Percentiles rank a stretch among this genome's conserved stretches.
phyloP scores from a whole-genome alignment of 345 rosid species.

The Draba incana region DNA sequence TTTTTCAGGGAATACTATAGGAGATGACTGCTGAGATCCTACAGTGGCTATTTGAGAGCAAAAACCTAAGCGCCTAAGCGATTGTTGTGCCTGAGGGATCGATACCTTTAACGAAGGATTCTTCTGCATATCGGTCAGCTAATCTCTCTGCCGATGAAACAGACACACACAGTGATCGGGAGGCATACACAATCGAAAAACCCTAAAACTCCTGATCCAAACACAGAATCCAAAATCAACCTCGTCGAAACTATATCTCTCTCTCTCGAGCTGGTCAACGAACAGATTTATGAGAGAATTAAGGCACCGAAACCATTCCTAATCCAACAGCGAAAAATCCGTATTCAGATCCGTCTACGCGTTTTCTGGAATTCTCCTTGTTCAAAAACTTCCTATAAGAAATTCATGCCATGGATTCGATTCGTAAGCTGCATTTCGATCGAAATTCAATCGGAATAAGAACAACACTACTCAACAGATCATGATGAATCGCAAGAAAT shows the following conservation, averaged over 20 bases:
- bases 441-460: constrained; percentile 17
- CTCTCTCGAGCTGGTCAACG: constrained; percentile 34
- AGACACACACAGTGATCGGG: constrained; percentile 30
- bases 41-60: constrained; percentile 67
- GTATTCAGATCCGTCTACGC: constrained; percentile 37
- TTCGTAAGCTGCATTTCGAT: constrained; percentile 27
- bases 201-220: constrained; percentile 30
- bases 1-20: constrained; percentile 87
- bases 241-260: background rate
- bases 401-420: constrained; percentile 6
- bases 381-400: constrained; percentile 11
- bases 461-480: constrained; percentile 27
- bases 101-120: constrained; percentile 38
- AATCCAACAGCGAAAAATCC: constrained; percentile 1
- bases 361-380: background rate
- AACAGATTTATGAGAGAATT: constrained; percentile 5
- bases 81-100: constrained; percentile 57
- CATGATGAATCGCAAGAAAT: constrained; percentile 6
- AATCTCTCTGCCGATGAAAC: constrained; percentile 34
- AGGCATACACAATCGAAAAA: constrained; percentile 46
- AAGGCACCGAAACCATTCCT: constrained; percentile 14
- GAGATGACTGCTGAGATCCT: constrained; percentile 72
- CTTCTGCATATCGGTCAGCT: constrained; percentile 53
- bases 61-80: constrained; percentile 74
- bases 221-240: background rate